Base-by-base conservation (phyloP, 331 rosid genomes). In the Pyracantha coccinea region DNA sequence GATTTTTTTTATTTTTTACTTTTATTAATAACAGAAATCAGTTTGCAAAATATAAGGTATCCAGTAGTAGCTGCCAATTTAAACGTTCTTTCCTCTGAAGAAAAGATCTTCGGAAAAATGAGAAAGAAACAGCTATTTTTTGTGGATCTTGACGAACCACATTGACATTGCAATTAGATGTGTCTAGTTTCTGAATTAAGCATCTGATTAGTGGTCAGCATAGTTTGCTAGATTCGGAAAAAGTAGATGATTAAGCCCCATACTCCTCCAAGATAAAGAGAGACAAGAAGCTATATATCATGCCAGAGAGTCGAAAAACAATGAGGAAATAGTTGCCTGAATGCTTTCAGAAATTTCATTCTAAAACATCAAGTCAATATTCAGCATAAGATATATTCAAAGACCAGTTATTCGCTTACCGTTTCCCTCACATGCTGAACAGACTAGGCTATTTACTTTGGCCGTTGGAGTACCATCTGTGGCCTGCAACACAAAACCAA, bases 381-480 rank as follows among this genome's bases (percentile, higher is more conserved):
- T 38, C 66, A 28, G 62, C 67, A 38, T 17, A 54, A 54, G 19
- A 10, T 58, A 35, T 3, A 41, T 12, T 72, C 16, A 29, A 33
- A 70, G 7, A 55, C 66, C 74, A 41, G 50, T 25, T 53, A 67
- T 73, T 74, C 31, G 79, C 93, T 75, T 76, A 95, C 99, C 99
- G 75, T 95, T 95, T 89, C 97, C 99, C 0, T 92, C 92, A 79
- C 99, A 95, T 1, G 80, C 78, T 62, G 89, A 1, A 82, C 99
- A 95, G 66, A 92, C 83, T 67, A 95, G 69, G 92, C 83, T 89
- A 63, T 9, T 89, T 50, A 17, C 1, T 80, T 90, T 88, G 82
- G 83, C 63, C 55, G 35, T 59, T 76, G 15, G 85, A 6, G 55
- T 81, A 19, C 72, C 81, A 11, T 77, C 88, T 41, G 93, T 21